Base-by-base conservation (phyloP, 192 early-diverging fungal species). In the Coemansia sp. region DNA sequence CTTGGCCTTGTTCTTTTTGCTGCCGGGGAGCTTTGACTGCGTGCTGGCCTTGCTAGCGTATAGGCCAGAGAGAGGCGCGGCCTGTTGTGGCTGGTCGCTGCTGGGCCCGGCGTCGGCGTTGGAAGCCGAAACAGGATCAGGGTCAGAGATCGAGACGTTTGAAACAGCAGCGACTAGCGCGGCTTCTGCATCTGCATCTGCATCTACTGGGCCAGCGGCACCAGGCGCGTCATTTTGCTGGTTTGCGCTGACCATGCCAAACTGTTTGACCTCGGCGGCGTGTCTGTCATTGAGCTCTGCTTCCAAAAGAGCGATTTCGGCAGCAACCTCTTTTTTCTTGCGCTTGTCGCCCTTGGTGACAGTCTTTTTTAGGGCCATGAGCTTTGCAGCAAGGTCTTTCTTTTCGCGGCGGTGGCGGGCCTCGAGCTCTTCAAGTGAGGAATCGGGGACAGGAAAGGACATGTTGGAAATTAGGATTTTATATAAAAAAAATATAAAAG, bases 331-430 rank as follows among this genome's bases (percentile, higher is more conserved):
- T 83, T 96, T 97, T 51, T 83, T 83, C 71, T 94, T 95, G 76
- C 89, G 86, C 84, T 97, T 97, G 82, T 94, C 87, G 48, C 88
- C 89, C 48, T 91, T 88, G 40, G 86, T 83, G 29, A 87, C 89
- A 0, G 89, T 73, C 76, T 91, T 93, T 62, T 92, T 93, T n/a
- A 97, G 75, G 1, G 75, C 83, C 0, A 88, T 92, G 20, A 91
- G 82, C 38, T 77, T 87, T 11, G 84, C 88, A 11, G 80, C 73
- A 20, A 97, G 84, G 28, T 92, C 89, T 54, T 88, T 90, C 42
- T 85, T 83, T 66, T 97, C 94, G 48, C 84, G 86, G 48, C 89
- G 85, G 64, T 97, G 95, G 42, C 92, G 77, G 3, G 87, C 74
- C 57, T 80, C 67, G 33, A 95, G 70, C 31, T 91, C 88, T 20